These are phyloP conservation scores for Cryoendolithus antarcticus DNA, from an alignment of 2,329 filamentous ascomycete species.

Conservation along the genomic window DNA sequence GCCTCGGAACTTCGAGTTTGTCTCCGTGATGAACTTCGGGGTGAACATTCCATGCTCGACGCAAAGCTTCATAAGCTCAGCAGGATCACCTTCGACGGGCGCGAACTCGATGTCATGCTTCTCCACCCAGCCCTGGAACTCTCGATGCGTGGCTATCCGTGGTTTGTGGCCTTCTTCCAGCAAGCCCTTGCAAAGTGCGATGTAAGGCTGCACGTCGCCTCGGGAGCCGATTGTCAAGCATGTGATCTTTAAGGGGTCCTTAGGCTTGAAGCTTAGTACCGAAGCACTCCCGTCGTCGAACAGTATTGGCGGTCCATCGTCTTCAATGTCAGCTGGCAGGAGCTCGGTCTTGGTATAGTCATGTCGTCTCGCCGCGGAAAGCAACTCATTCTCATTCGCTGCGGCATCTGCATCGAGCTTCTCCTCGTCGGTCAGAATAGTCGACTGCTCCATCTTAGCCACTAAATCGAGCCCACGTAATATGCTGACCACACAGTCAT, in stretches of 20 bases:
- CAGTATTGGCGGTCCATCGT: constrained; percentile 59
- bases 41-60: constrained; percentile 98
- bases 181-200: constrained; percentile 84
- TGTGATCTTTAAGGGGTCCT: constrained; percentile 66
- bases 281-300: constrained; percentile 86
- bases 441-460: constrained; percentile 58
- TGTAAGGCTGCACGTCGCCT: constrained; percentile 95
- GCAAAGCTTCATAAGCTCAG: constrained; percentile 88
- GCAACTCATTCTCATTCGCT: constrained; percentile 39
- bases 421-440: constrained; percentile 54
- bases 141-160: constrained; percentile 79
- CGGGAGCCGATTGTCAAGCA: constrained; percentile 93
- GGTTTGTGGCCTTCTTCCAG: constrained; percentile 75
- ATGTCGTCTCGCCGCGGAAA: constrained; percentile 58
- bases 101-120: constrained; percentile 90
- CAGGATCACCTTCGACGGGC: constrained; percentile 78
- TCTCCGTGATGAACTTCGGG: constrained; percentile 76
- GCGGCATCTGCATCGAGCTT: constrained; percentile 50
- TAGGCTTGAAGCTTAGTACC: constrained; percentile 81
- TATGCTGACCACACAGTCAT: constrained; percentile 81
- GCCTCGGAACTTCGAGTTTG: constrained; percentile 72
- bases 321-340: constrained; percentile 16
- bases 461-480: constrained; percentile 63
- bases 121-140: constrained; percentile 82
- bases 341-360: constrained; percentile 28